phyloP scores from a whole-genome alignment of 331 rosid genomes.

The Telfairia occidentalis region DNA sequence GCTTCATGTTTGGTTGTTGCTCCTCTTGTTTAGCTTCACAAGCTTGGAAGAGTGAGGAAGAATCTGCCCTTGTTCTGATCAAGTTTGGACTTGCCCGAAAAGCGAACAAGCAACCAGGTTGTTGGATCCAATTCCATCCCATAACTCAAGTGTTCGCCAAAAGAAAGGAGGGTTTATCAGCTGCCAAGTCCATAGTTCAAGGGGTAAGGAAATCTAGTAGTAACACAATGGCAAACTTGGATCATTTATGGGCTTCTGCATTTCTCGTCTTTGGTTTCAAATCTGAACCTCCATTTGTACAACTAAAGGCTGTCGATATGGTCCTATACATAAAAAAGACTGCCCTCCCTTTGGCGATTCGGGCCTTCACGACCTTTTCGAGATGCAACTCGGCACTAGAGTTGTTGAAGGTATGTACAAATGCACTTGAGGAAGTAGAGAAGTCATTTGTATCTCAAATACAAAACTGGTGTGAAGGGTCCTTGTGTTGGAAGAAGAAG shows the following conservation, averaged over 20 bases:
- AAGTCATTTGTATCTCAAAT: conserved; percentile 77
- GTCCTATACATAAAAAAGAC: conserved; percentile 55
- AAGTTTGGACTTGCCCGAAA: conserved; percentile 55
- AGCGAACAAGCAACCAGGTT: conserved; percentile 37
- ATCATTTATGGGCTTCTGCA: conserved; percentile 79
- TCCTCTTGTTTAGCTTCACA: conserved; percentile 41
- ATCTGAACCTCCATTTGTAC: conserved; percentile 62
- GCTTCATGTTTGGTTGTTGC: conserved; percentile 28
- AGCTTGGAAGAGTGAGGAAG: conserved; percentile 64
- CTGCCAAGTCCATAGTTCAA: conserved; percentile 54
- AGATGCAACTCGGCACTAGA: conserved; percentile 74
- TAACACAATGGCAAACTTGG: conserved; percentile 33
- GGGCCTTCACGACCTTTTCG: conserved; percentile 65
- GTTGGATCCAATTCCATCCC: conserved; percentile 76
- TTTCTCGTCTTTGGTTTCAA: conserved; percentile 86
- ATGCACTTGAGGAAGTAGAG: conserved; percentile 79
- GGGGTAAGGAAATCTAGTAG: conserved; percentile 39
- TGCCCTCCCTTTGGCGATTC: conserved; percentile 72
- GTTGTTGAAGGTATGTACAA: conserved; percentile 71
- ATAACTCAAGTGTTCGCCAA: conserved; percentile 48
- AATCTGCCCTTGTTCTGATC: conserved; percentile 48
- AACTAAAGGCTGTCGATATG: conserved; percentile 54
- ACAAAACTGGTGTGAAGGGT: conserved; percentile 67
- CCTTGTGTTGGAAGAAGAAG: conserved; percentile 76
- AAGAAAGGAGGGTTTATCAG: conserved; percentile 50